Conservation (phyloP, 495 filamentous ascomycete genomes). For the Ramalina peruviana region DNA sequence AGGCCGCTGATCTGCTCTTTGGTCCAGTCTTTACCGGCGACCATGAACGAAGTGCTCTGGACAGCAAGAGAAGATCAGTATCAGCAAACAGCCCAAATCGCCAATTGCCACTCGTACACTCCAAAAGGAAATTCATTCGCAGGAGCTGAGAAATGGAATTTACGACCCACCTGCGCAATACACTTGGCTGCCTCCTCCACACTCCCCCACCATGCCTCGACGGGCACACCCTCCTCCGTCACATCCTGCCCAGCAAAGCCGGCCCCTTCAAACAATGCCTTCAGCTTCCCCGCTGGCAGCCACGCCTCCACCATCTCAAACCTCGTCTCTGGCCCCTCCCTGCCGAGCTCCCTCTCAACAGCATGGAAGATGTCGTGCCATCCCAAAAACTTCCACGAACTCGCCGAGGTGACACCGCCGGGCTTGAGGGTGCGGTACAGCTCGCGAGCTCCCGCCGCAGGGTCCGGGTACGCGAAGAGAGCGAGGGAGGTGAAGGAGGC, state of each 20-base stretch:
- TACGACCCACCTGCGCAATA: too few species aligned
- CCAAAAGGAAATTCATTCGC: too few species aligned
- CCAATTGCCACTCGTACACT: too few species aligned
- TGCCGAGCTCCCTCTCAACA: not conserved
- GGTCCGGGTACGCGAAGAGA: slow-evolving; percentile 6
- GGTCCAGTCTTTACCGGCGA: too few species aligned
- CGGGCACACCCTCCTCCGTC: not conserved
- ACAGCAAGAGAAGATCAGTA: too few species aligned
- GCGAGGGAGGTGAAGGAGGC: slow-evolving; percentile 4
- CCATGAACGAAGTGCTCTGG: too few species aligned
- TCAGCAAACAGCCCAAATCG: too few species aligned
- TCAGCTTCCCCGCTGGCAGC: not conserved
- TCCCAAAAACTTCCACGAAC: slow-evolving; percentile 22
- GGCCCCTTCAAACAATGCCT: not conserved
- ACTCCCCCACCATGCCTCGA: slow-evolving; percentile 1
- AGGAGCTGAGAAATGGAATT: too few species aligned
- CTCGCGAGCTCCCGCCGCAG: not conserved
- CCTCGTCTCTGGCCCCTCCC: not conserved
- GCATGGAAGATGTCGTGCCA: slow-evolving; percentile 3
- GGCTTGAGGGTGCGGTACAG: slow-evolving; percentile 18
- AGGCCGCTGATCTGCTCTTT: too few species aligned
- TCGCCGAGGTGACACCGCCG: slow-evolving; percentile 22
- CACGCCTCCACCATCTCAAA: slow-evolving; percentile 1
- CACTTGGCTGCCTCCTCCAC: not conserved
- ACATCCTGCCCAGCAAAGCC: slow-evolving; percentile 3